Evolutionary conservation across 768 basidiomycete genomes (phyloP).

Genomic region (Psilocybe subaeruginosa): DNA sequence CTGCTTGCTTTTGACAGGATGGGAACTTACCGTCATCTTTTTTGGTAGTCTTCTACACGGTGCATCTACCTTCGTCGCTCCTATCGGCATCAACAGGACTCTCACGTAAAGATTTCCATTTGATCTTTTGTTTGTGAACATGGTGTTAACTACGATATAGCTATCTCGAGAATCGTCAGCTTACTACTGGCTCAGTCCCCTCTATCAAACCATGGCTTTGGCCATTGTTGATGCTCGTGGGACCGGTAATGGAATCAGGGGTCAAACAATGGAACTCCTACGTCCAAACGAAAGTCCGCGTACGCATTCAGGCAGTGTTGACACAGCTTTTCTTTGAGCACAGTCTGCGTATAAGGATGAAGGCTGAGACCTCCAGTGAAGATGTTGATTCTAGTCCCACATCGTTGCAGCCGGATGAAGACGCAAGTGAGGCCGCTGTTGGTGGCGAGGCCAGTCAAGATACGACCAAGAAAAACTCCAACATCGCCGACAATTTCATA

Average conservation of each 20-base stretch:
- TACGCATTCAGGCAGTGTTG: constrained; percentile 42
- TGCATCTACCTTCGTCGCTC: constrained; percentile 34
- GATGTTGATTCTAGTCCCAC: neutral
- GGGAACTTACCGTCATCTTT: constrained; percentile 34
- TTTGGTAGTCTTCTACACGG: constrained; percentile 31
- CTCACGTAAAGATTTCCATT: constrained; percentile 29
- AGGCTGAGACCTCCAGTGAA: constrained; percentile 35
- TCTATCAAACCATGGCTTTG: constrained; percentile 69
- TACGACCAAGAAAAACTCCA: neutral
- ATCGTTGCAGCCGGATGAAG: neutral
- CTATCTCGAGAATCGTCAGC: constrained; percentile 23
- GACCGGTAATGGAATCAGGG: constrained; percentile 45
- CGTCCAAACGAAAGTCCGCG: constrained; percentile 44
- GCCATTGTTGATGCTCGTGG: constrained; percentile 54
- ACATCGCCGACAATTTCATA: constrained; percentile 51
- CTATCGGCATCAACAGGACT: constrained; percentile 44
- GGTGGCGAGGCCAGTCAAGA: too few relatives aligned
- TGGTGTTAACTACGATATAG: constrained; percentile 8
- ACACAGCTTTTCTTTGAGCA: constrained; percentile 48
- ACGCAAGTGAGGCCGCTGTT: neutral
- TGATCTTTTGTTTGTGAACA: neutral
- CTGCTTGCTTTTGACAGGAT: constrained; percentile 13
- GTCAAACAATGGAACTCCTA: constrained; percentile 58
- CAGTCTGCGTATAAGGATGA: constrained; percentile 63
- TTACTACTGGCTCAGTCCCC: constrained; percentile 24